Evolutionary conservation across 2,329 filamentous ascomycete genomes (phyloP), one percentile per base, ranked within the genome.

Genomic region (Rhinocladiella similis): DNA sequence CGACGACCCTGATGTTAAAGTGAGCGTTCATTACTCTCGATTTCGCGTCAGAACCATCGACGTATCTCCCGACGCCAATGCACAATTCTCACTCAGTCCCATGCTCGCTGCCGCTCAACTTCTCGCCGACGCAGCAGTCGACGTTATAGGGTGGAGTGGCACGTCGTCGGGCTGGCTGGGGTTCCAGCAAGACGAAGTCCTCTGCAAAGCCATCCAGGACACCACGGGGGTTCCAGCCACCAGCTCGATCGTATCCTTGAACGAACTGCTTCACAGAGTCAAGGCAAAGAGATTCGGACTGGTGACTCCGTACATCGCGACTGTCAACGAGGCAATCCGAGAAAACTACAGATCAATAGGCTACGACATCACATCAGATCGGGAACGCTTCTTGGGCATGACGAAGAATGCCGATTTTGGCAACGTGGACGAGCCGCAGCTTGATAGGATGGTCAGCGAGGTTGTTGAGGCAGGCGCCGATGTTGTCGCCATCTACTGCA

Each of bases 11-110:
- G 25, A 27, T 27, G 25, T 27, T 27, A 27, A 27, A 27, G 65
- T 77, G 18, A 72, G 70, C 2, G 73, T 72, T 7, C 75, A 77
- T 66, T 77, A 75, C 67, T 72, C 74, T 9, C 73, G 75, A 42
- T 73, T 77, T 54, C 64, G 66, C 13, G 74, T 77, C 7, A 73
- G 68, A 13, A 70, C 66, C 7, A 74, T 78, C 52, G 69, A 66
- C 16, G 69, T 76, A 18, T 64, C 69, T 9, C 39, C 66, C 0
- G 54, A 59, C 9, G 69, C 68, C 1, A 66, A 72, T 9, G 63
- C 67, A 1, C 71, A 74, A 61, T 73, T 73, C 60, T 60, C 66
- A n/a, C 56, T 43, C 12, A 36, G 33, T 12, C 45, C 55, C 29
- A 73, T 74, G 35, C 50, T 75, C n/a, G 60, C 60, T 1, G 72